These are phyloP conservation scores for Fomitopsis schrenkii DNA, from an alignment of 1,284 basidiomycete genomes.

Conservation along the genomic window DNA sequence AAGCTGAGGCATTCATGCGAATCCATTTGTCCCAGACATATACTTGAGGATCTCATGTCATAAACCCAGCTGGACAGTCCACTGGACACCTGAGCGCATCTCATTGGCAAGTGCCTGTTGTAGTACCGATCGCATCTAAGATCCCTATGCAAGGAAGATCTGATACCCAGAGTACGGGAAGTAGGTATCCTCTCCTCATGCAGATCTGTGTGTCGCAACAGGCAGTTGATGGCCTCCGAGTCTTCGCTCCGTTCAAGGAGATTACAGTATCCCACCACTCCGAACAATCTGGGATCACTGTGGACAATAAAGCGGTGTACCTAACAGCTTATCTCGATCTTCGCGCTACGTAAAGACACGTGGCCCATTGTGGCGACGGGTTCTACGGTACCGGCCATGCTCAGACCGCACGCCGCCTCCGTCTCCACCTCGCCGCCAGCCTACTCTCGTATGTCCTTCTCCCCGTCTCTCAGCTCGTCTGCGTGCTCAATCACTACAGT, in stretches of 20 bases:
- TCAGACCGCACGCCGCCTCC: constrained; percentile 10
- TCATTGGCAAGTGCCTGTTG: too few species aligned
- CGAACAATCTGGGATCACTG: not conserved
- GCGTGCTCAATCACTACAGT: not conserved
- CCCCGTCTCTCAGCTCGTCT: not conserved
- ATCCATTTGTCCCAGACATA: too few species aligned
- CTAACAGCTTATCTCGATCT: not conserved
- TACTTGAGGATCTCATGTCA: too few species aligned
- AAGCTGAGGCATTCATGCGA: too few species aligned
- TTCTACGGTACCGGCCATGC: constrained; percentile 9
- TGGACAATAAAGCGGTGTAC: not conserved
- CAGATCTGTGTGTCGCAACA: too few species aligned
- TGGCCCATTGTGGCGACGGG: constrained; percentile 1
- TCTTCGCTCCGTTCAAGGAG: not conserved
- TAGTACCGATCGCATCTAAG: too few species aligned
- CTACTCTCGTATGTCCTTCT: not conserved
- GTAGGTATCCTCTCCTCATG: too few species aligned
- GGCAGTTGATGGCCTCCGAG: not conserved
- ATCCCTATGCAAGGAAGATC: too few species aligned
- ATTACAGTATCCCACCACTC: not conserved
- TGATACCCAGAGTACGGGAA: too few species aligned
- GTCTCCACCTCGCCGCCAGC: not conserved
- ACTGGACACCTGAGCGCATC: too few species aligned
- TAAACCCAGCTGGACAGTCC: too few species aligned
- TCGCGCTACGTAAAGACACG: constrained; percentile 4